Evolutionary conservation across 441 rosid species (phyloP), one percentile per base, ranked within the genome.

Genomic region (Kokia cookei): DNA sequence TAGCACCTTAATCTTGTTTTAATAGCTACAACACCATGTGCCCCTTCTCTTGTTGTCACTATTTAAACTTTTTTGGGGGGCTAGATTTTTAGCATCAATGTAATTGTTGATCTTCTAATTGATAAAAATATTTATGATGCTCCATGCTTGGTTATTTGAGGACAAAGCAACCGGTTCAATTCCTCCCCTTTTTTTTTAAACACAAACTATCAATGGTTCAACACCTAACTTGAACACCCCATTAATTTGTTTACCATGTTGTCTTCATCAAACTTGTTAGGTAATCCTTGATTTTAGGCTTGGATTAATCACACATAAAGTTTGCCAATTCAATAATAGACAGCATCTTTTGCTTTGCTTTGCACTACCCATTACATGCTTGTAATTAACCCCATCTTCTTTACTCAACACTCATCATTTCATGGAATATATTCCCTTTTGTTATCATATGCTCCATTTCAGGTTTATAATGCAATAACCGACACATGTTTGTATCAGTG

Each of bases 1-100:
- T 27, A 58, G 81, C 76, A 78, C 77, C 81, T 76, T 77, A 58
- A 62, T 76, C 37, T 78, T 54, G 12, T 53, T 74, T 79, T 68
- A 80, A 81, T 81, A 74, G 83, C 80, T 76, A 78, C 84, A 71
- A 54, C 72, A n/a, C 54, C 48, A 76, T 69, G 79, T 77, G 86
- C 32, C 35, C 15, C 5, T 7, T 27, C 5, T 57, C 35, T 9
- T 47, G 9, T 65, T 70, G 27, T 59, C 72, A 27, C 54, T 0
- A 22, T 19, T 73, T 50, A 42, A 8, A 1, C 47, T 55, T 48
- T 32, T 32, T 32, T 0, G 6, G 35, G 35, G 35, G 6, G 74
- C 24, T 65, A 76, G 78, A 9, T 3, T 75, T 78, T 80, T 70
- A 75, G 75, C 51, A 72, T 83, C 63, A 24, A 74, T 79, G 74